Evolutionary conservation across 202 grass and related monocot species (phyloP), one percentile per base, ranked within the genome.

Genomic region (Carex sylvatica): DNA sequence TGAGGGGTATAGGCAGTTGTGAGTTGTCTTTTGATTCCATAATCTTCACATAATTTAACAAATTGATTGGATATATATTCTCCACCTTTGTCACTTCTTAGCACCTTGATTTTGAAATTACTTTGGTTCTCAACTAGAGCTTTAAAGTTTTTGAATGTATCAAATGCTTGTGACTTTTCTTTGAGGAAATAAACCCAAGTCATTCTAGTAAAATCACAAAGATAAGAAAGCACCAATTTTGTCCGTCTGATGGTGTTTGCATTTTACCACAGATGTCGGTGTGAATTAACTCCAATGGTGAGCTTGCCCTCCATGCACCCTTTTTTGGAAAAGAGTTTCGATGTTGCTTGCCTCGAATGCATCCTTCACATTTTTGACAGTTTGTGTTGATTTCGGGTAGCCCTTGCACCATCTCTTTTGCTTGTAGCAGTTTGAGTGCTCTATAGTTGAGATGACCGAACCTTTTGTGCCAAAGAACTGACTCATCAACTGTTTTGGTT

Each of bases 11-110:
- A 65, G 4, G 24, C 62, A 31, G 26, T 24, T 11, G n/a, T 88
- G 10, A 85, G 31, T 19, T 88, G 77, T 12, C 51, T 38, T 10
- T 10, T 69, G 23, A 71, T 71, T 52, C 66, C 60, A 55, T 61
- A 0, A 49, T 56, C 12, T 63, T 78, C 30, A 69, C 68, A 88
- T 59, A 75, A 82, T 15, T 16, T 23, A 7, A 60, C 4, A 81
- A 88, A 85, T 55, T 78, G 4, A 14, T 70, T 51, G 12, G 78
- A 88, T n/a, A 54, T 82, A 78, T 73, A 88, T 68, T 88, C 67
- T 10, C 56, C 59, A 6, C 59, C 31, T 68, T 19, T 47, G 40
- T 88, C 78, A 51, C 30, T 88, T 2, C 4, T 6, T 9, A 86
- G 5, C 5, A 58, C 22, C 24, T 79, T 83, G 20, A 86, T 83